Evolutionary conservation across 1,139 yeast species (phyloP).

Genomic region (Schwanniomyces etchellsii): DNA sequence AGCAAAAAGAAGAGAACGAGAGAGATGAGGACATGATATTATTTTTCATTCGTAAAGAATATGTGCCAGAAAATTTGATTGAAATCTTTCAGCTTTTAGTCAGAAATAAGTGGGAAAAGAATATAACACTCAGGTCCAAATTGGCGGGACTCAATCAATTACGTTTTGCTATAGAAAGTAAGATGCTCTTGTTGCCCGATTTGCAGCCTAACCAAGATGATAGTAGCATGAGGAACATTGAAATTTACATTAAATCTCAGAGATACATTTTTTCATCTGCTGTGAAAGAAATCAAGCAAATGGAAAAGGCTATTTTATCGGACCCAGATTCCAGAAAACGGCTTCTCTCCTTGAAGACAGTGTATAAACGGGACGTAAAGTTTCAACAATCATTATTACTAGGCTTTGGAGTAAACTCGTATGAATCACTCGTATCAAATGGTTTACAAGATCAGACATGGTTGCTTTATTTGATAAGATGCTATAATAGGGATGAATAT

Average conservation of each 20-base stretch:
- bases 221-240: conserved; percentile 20
- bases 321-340: conserved; percentile 32
- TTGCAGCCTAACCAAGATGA: conserved; percentile 6
- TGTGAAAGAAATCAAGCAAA: conserved; percentile 40
- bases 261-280: conserved; percentile 38
- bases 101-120: conserved; percentile 36
- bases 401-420: conserved; percentile 51
- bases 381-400: conserved; percentile 53
- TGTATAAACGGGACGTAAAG: conserved; percentile 48
- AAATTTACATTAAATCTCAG: conserved; percentile 39
- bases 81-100: conserved; percentile 49
- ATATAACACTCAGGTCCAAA: conserved; percentile 44
- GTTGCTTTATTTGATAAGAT: conserved; percentile 58
- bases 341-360: conserved; percentile 47
- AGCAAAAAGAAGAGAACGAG: conserved; percentile 6
- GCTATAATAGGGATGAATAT: conserved; percentile 42
- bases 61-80: conserved; percentile 43
- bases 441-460: conserved; percentile 55
- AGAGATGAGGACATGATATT: conserved; percentile 31
- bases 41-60: conserved; percentile 32
- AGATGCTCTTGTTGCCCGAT: conserved; percentile 7
- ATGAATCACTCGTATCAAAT: conserved; percentile 43
- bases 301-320: conserved; percentile 47
- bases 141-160: conserved; percentile 58
- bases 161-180: conserved; percentile 46